A percentile compares a stretch with the other conserved stretches of the same genome.
These are phyloP conservation scores for Cladochytrium replicatum DNA, from an alignment of 192 early-diverging fungal genomes.

Conservation along the genomic window DNA sequence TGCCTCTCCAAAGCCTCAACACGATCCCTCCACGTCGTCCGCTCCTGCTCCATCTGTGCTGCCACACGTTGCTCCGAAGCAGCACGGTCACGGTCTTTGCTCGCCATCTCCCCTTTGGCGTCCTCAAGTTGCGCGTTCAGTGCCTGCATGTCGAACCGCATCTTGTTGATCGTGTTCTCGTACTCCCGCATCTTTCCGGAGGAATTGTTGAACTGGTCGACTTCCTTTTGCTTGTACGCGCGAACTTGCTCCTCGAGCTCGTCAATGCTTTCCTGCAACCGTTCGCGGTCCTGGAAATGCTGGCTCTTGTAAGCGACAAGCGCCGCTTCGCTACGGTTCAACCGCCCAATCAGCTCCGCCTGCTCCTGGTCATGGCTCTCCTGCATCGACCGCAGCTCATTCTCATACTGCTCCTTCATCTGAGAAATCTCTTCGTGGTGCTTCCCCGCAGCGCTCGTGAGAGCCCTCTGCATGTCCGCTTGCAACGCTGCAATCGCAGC, in stretches of 20 bases:
- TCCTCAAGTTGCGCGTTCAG: background rate
- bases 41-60: conserved; percentile 6
- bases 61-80: conserved; percentile 2
- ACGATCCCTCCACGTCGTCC: conserved; percentile 1
- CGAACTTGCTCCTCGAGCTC: conserved; percentile 19
- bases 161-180: conserved; percentile 6
- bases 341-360: conserved; percentile 7
- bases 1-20: background rate
- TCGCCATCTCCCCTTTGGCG: conserved; percentile 1
- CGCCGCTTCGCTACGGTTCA: conserved; percentile 18
- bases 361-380: conserved; percentile 4
- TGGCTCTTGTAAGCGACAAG: conserved; percentile 22
- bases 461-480: too few species aligned
- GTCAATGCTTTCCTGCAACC: conserved; percentile 31
- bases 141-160: conserved; percentile 4
- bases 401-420: conserved; percentile 4
- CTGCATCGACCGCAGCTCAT: conserved; percentile 7
- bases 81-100: conserved; percentile 2
- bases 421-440: conserved; percentile 4
- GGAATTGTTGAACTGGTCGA: background rate
- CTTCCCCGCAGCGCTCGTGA: too few species aligned
- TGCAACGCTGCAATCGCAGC: too few species aligned
- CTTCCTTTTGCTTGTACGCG: conserved; percentile 5
- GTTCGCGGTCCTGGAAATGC: conserved; percentile 29
- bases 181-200: conserved; percentile 3